phyloP scores from a whole-genome alignment of 495 filamentous ascomycete genomes.

The Penicillium bovifimosum region DNA sequence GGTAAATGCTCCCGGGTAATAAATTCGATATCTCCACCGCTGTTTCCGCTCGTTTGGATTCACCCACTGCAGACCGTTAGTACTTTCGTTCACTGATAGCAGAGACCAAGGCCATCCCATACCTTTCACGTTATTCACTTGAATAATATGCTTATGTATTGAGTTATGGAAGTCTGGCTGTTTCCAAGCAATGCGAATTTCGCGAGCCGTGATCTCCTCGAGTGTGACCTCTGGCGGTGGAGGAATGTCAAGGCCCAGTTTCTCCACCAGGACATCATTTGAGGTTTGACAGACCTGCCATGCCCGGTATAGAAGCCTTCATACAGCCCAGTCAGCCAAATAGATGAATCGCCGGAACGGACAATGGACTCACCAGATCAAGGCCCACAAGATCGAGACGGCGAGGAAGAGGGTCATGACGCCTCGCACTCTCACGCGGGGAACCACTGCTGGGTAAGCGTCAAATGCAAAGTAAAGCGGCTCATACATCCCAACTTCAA shows the following conservation, averaged over 20 bases:
- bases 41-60: conserved; percentile 77
- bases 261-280: conserved; percentile 80
- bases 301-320: conserved; percentile 73
- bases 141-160: conserved; percentile 81
- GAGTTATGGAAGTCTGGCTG: conserved; percentile 69
- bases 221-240: conserved; percentile 84
- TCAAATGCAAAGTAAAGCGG: conserved; percentile 43
- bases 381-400: conserved; percentile 44
- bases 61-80: conserved; percentile 59
- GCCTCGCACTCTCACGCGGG: conserved; percentile 45
- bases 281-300: conserved; percentile 85
- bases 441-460: conserved; percentile 44
- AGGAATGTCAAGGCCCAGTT: conserved; percentile 90
- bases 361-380: conserved; percentile 43
- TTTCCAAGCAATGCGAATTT: conserved; percentile 89
- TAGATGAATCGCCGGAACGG: background rate
- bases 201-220: conserved; percentile 81
- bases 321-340: background rate
- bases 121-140: conserved; percentile 91
- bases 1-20: conserved; percentile 81
- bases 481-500: conserved; percentile 47
- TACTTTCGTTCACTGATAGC: background rate
- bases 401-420: conserved; percentile 49
- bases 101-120: background rate
- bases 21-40: conserved; percentile 84